Evolutionary conservation across 306 rosid genomes (phyloP), one percentile per base, ranked within the genome.

Genomic region (Pterocarpus macrocarpus): DNA sequence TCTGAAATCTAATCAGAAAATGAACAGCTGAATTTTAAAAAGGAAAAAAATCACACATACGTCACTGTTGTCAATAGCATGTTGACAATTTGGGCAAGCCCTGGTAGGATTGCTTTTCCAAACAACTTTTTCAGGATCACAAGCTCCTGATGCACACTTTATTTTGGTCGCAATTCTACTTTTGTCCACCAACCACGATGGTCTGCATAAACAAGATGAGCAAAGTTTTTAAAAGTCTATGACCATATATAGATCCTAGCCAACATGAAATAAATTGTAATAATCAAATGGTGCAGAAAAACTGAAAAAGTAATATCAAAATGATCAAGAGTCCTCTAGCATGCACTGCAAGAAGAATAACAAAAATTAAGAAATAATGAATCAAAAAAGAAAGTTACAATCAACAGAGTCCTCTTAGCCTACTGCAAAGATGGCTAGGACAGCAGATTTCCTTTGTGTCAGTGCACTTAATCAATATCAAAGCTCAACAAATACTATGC

Each of bases 151-250:
- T 44, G 98, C 94, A 82, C 89, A 74, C 90, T 86, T 94, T 80
- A 92, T 94, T 86, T 94, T 94, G 22, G 98, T 90, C 5, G 98
- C 98, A 39, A 94, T 88, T 88, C 98, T 87, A 61, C 89, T 89
- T 82, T 91, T 88, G 86, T 94, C 98, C 65, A 90, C 89, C 86
- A 90, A 77, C 95, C 95, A 91, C 30, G 97, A 88, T 41, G 95
- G 73, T 30, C 97, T 92, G 88, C 88, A 82, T 50, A 76, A 53
- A 83, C 57, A 63, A 81, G 22, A 66, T 67, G 73, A 75, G 78
- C 43, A 62, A 32, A 38, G 45, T 12, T 79, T 66, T 66, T 8
- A 73, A 35, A 32, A 32, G 15, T 32, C 36, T 8, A 38, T 43
- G 64, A 68, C 76, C 59, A 65, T 38, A 44, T 15, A 50, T 47